Evolutionary conservation across 805 yeast species (phyloP).

Genomic region (Saccharomyces mikatae): DNA sequence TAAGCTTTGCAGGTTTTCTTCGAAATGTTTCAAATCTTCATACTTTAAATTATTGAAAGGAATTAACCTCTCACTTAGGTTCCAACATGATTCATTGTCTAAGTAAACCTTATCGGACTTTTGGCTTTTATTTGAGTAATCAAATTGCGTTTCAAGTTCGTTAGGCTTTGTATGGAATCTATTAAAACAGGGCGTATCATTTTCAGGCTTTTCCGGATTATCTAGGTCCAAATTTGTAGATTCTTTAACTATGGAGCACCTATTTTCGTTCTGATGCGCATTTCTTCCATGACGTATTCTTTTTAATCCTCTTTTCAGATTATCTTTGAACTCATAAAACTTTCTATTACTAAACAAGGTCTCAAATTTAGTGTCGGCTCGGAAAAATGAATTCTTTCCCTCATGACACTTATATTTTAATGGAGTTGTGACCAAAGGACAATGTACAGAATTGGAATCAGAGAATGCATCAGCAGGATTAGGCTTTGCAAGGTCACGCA

Average conservation of each 20-base stretch:
- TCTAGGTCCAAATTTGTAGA: not conserved
- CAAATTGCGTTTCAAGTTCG: slow-evolving; percentile 14
- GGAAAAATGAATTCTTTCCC: not conserved
- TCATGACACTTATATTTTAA: not conserved
- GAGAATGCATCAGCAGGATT: not conserved
- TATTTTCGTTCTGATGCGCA: not conserved
- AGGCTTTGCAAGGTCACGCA: not conserved
- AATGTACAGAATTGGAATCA: not conserved
- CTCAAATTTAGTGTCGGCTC: not conserved
- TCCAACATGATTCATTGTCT: not conserved
- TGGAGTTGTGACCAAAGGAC: not conserved
- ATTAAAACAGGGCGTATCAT: slow-evolving; percentile 8
- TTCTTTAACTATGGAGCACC: not conserved
- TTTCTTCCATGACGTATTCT: not conserved
- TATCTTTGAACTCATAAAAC: not conserved
- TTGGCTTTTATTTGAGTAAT: slow-evolving; percentile 10
- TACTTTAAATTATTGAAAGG: slow-evolving; percentile 7
- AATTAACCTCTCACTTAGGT: not conserved
- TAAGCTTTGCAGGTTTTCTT: not conserved
- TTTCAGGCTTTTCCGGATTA: not conserved
- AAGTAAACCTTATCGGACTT: not conserved
- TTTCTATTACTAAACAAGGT: not conserved
- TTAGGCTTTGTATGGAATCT: slow-evolving; percentile 11
- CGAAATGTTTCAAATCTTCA: slow-evolving; percentile 2
- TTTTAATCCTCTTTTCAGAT: not conserved